Evolutionary conservation across 2,329 filamentous ascomycete species (phyloP), one percentile per base, ranked within the genome.

Genomic region (Aspergillus floridensis): DNA sequence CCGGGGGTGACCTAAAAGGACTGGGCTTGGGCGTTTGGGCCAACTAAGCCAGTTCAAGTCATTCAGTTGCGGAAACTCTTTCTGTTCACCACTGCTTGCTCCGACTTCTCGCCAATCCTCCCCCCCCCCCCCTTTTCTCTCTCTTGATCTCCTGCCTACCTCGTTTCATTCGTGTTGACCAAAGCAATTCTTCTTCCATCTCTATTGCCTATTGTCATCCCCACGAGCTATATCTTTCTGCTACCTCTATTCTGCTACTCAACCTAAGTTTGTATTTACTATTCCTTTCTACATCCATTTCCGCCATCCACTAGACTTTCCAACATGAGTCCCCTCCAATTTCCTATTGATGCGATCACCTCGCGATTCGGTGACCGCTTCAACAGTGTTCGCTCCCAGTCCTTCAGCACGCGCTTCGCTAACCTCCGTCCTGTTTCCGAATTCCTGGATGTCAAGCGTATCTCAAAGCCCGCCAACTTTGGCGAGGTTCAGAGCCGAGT

Each of bases 401-500:
- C 91, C 35, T 76, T 98, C 62, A 85, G 85, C 60, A 86, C 88
- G 65, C 89, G 95, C 66, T 98, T 98, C 78, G 88, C 93, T 77
- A 98, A 97, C 80, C 84, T 99, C 73, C 90, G 88, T 62, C 93
- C 95, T 62, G 78, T 98, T 68, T 88, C 88, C 75, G 95, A 99
- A 79, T 99, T 99, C 80, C 84, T 97, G 77, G 93, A 98, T 79
- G 78, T 98, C 80, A 97, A 97, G 86, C 92, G 93, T 68, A 72
- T 99, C 58, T 96, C 92, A 66, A 99, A 98, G 82, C 95, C 95
- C 29, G 86, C 86, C 73, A 96, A 96, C 81, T 97, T 98, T 71
- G 82, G 81, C 66, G 93, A 97, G 77, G 87, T 92, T 65, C 93
- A 98, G 79, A 92, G 89, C 69, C 88, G 93, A 66, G 88, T 96